A percentile compares a stretch with the other conserved stretches of the same genome.
phyloP scores from a whole-genome alignment of 2,329 filamentous ascomycete species.

The Phaeosphaeria sp. region DNA sequence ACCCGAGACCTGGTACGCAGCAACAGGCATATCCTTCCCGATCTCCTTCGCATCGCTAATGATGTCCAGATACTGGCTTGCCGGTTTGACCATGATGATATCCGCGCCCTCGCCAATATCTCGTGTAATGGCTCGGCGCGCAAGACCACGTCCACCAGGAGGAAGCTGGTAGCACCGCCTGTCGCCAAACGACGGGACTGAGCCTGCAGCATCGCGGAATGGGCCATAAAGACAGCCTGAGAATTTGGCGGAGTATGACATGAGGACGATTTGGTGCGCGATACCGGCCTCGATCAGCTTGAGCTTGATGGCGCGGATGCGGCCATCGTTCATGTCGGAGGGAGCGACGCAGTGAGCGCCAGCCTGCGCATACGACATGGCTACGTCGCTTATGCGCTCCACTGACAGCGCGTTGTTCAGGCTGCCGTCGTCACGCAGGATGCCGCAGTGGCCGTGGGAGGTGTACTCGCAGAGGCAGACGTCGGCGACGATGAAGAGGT shows the following conservation, averaged over 20 bases:
- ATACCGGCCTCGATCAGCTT: conserved; percentile 96
- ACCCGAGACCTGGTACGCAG: conserved; percentile 95
- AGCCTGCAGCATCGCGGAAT: conserved; percentile 95
- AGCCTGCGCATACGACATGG: conserved; percentile 93
- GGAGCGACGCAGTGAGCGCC: conserved; percentile 97
- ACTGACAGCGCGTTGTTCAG: conserved; percentile 94
- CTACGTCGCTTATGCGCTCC: conserved; percentile 95
- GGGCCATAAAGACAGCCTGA: conserved; percentile 95
- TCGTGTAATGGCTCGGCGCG: conserved; percentile 84
- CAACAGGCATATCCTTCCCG: conserved; percentile 87
- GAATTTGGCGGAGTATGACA: conserved; percentile 99
- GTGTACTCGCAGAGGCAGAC: conserved; percentile 99
- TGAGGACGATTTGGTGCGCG: conserved; percentile 86
- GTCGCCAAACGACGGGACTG: conserved; percentile 89
- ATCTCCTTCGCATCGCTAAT: conserved; percentile 97
- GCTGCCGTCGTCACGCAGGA: conserved; percentile 88
- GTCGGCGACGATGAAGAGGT: conserved; percentile 88
- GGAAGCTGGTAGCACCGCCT: conserved; percentile 96
- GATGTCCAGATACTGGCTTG: conserved; percentile 93
- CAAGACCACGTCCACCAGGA: conserved; percentile 87
- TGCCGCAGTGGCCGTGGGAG: conserved; percentile 95
- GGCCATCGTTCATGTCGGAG: conserved; percentile 98
- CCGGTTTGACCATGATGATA: conserved; percentile 99
- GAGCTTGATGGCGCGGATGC: conserved; percentile 95
- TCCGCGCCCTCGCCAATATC: conserved; percentile 95